Percentiles rank a stretch among this genome's conserved stretches.
Conservation (phyloP, 2,329 filamentous ascomycete species). For the Colletotrichum graminicola region DNA sequence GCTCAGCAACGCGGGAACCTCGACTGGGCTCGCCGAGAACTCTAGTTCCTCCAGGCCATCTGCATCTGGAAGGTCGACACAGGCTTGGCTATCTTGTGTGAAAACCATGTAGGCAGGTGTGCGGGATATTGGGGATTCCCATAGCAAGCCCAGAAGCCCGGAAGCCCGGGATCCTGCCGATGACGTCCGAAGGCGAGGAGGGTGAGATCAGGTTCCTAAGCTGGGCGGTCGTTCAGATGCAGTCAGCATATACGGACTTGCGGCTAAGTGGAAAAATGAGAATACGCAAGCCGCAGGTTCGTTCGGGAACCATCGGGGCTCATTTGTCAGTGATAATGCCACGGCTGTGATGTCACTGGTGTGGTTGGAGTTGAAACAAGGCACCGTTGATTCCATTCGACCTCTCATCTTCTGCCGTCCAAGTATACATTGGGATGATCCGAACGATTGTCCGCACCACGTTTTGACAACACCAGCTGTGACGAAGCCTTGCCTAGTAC, state of each 20-base stretch:
- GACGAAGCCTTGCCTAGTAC: background rate
- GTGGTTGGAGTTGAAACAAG: background rate
- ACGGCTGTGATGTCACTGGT: background rate
- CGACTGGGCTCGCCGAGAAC: background rate
- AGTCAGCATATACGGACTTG: background rate
- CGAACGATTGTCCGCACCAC: background rate
- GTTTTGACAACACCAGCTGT: background rate
- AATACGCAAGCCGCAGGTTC: background rate
- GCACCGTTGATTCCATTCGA: no score
- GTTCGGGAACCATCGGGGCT: background rate
- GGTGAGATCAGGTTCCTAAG: background rate
- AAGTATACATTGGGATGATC: background rate
- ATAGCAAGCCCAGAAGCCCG: background rate
- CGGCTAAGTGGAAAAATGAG: no score
- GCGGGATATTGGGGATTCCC: background rate
- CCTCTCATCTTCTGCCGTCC: background rate
- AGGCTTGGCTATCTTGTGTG: slow-evolving; percentile 8
- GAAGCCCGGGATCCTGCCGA: background rate
- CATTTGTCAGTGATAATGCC: background rate
- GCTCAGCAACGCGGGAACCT: background rate
- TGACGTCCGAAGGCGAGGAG: background rate
- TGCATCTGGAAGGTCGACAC: slow-evolving; percentile 14
- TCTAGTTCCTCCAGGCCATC: background rate
- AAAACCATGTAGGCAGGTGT: slow-evolving; percentile 6
- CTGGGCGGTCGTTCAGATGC: background rate